These are phyloP conservation scores for Sugiyamaella marilandica DNA, from an alignment of 805 yeast genomes.

Conservation along the genomic window DNA sequence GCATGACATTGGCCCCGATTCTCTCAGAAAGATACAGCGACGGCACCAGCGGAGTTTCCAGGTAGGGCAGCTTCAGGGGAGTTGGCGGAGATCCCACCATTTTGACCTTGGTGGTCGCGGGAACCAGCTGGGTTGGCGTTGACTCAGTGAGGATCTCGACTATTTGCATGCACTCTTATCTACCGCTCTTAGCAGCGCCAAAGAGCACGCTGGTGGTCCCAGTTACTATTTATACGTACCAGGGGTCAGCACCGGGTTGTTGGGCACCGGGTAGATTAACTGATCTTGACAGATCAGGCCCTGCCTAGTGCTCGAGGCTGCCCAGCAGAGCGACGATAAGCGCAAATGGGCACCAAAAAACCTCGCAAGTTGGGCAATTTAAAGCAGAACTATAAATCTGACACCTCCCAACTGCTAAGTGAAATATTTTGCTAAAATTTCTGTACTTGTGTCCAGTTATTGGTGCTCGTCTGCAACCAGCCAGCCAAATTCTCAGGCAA, in stretches of 20 bases:
- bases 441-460: too few species aligned
- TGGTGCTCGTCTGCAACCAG: too few species aligned
- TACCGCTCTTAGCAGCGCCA: neutral
- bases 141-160: neutral
- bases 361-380: too few species aligned
- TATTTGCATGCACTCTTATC: neutral
- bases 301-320: too few species aligned
- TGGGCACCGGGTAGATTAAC: conserved; percentile 2
- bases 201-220: neutral
- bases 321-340: too few species aligned
- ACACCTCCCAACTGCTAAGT: too few species aligned
- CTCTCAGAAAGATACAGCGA: conserved; percentile 72
- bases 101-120: neutral
- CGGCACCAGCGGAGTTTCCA: conserved; percentile 69
- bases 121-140: neutral
- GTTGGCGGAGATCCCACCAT: conserved; percentile 1
- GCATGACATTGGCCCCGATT: conserved; percentile 61
- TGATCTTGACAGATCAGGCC: too few species aligned
- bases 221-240: neutral
- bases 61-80: conserved; percentile 21
- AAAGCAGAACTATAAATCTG: too few species aligned
- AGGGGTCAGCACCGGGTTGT: neutral
- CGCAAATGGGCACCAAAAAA: too few species aligned
- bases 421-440: too few species aligned
- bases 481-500: too few species aligned